Evolutionary conservation across 1,139 yeast species (phyloP).

Genomic region (Sugiyamaella pinicola): DNA sequence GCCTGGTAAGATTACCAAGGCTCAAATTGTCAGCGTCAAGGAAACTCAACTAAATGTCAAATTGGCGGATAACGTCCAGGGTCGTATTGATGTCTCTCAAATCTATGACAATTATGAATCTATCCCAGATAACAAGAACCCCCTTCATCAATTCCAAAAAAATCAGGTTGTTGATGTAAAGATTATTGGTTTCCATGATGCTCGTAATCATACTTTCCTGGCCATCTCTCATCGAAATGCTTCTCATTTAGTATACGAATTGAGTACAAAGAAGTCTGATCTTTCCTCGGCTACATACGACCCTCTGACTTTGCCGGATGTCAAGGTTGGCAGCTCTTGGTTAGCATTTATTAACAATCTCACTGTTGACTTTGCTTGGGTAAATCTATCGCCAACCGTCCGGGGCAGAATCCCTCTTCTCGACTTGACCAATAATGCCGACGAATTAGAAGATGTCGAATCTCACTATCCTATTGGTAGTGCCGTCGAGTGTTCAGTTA

Average conservation of each 20-base stretch:
- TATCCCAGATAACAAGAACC: conserved; percentile 60
- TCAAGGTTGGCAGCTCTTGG: conserved; percentile 50
- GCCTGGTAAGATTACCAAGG: conserved; percentile 65
- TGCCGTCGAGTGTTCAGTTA: conserved; percentile 63
- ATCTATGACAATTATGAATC: conserved; percentile 58
- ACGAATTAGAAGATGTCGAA: conserved; percentile 53
- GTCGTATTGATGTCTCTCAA: conserved; percentile 77
- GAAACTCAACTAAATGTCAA: conserved; percentile 75
- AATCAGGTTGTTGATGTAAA: conserved; percentile 64
- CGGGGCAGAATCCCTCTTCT: conserved; percentile 69
- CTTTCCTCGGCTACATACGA: conserved; percentile 37
- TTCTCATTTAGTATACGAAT: conserved; percentile 63
- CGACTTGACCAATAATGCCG: conserved; percentile 63
- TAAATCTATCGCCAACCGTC: conserved; percentile 66
- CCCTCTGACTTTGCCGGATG: conserved; percentile 45
- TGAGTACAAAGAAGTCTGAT: conserved; percentile 55
- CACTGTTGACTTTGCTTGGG: conserved; percentile 62
- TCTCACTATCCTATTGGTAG: conserved; percentile 68
- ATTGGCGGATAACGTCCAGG: conserved; percentile 77
- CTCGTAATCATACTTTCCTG: conserved; percentile 66
- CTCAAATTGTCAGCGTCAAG: conserved; percentile 62
- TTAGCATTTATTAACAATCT: conserved; percentile 57
- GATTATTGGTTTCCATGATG: conserved; percentile 76
- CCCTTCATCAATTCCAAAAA: conserved; percentile 60
- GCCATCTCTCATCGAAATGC: conserved; percentile 66